phyloP scores from a whole-genome alignment of 495 filamentous ascomycete genomes.

The Annulohypoxylon maeteangense region DNA sequence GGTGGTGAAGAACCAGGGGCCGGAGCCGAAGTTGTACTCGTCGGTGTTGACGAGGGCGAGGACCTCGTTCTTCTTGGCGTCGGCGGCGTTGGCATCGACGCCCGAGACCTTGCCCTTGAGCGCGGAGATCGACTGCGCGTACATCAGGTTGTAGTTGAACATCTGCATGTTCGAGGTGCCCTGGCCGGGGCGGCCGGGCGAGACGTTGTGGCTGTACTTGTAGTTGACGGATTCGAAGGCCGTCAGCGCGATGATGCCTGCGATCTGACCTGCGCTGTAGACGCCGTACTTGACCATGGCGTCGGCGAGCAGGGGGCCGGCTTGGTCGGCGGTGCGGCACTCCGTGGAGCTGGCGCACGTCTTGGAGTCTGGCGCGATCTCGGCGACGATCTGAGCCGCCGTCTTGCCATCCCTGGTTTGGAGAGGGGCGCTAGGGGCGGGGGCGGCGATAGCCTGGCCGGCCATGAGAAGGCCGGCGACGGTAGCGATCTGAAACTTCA shows the following conservation, averaged over 20 bases:
- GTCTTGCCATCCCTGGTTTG: constrained; percentile 53
- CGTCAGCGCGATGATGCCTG: constrained; percentile 71
- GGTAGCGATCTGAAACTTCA: constrained; percentile 42
- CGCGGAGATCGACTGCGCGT: constrained; percentile 67
- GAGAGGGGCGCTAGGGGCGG: constrained; percentile 27
- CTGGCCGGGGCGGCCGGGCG: constrained; percentile 71
- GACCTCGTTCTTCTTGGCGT: constrained; percentile 56
- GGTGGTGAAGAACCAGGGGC: constrained; percentile 77
- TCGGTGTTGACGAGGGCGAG: constrained; percentile 68
- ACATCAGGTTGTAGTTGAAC: constrained; percentile 67
- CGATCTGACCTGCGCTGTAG: constrained; percentile 64
- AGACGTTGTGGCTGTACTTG: constrained; percentile 73
- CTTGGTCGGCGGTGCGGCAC: constrained; percentile 73
- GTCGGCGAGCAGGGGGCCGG: constrained; percentile 64
- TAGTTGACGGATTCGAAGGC: constrained; percentile 75
- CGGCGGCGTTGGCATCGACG: constrained; percentile 46
- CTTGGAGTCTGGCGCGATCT: constrained; percentile 61
- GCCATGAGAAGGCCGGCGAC: constrained; percentile 41
- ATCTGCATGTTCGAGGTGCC: constrained; percentile 87
- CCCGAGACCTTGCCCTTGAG: constrained; percentile 53
- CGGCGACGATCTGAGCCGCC: constrained; percentile 56
- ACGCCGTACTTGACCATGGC: constrained; percentile 69
- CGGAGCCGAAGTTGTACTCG: constrained; percentile 76
- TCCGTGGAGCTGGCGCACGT: constrained; percentile 65
- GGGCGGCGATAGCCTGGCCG: constrained; percentile 37